These are phyloP conservation scores for Curvularia spicifera DNA, from an alignment of 2,329 filamentous ascomycete species.

Conservation along the genomic window DNA sequence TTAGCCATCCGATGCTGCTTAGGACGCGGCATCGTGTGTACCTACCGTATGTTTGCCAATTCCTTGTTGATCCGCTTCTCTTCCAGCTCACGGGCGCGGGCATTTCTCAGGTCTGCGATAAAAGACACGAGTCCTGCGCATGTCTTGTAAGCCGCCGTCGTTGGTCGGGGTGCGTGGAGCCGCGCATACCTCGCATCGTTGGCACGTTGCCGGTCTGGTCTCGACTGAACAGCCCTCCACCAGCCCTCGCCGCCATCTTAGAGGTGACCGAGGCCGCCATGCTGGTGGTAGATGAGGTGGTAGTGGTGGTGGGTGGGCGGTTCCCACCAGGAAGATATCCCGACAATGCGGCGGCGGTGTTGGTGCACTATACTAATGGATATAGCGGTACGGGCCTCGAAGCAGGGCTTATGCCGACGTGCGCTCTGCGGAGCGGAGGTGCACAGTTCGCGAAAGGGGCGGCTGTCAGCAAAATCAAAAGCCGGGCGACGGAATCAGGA, in stretches of 20 bases:
- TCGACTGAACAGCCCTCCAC: constrained; percentile 51
- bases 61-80: constrained; percentile 99
- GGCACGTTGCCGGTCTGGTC: constrained; percentile 51
- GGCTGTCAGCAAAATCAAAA: constrained; percentile 19
- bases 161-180: neutral
- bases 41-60: constrained; percentile 88
- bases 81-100: constrained; percentile 90
- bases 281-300: constrained; percentile 26
- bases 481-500: constrained; percentile 28
- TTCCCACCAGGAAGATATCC: constrained; percentile 40
- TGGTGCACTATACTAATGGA: constrained; percentile 11
- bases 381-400: constrained; percentile 18
- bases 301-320: constrained; percentile 35
- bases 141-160: constrained; percentile 19
- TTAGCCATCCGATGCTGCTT: constrained; percentile 31
- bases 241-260: constrained; percentile 49
- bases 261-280: constrained; percentile 34
- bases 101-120: constrained; percentile 95
- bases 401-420: constrained; percentile 37
- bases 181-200: constrained; percentile 49
- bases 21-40: constrained; percentile 25
- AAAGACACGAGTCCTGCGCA: constrained; percentile 85
- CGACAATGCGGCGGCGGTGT: constrained; percentile 38
- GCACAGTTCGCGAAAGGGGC: constrained; percentile 32
- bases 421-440: constrained; percentile 27